phyloP scores from a whole-genome alignment of 257 asterid species.

The Primulina tabacum region DNA sequence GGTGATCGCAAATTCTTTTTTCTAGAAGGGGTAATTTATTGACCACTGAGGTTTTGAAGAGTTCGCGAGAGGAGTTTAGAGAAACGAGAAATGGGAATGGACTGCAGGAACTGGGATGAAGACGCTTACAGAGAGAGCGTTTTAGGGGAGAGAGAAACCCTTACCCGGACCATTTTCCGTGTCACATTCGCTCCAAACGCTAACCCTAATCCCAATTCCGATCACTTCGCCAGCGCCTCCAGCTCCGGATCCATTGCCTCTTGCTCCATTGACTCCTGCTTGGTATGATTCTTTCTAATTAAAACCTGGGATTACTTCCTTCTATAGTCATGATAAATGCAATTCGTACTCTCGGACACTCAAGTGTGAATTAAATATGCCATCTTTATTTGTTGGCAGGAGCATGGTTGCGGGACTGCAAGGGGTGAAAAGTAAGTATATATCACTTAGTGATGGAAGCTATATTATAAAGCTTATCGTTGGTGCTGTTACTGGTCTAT shows the following conservation, averaged over 20 bases:
- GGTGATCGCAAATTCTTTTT: too few species aligned
- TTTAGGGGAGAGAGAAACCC: constrained; percentile 54
- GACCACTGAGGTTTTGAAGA: neutral
- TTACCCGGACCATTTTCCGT: constrained; percentile 74
- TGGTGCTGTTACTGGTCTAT: constrained; percentile 5
- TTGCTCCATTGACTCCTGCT: constrained; percentile 71
- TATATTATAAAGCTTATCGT: neutral
- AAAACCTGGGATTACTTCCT: neutral
- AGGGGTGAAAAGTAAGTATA: neutral
- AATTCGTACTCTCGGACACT: too few species aligned
- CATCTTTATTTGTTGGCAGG: neutral
- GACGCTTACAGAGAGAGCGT: constrained; percentile 66
- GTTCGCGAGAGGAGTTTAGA: neutral
- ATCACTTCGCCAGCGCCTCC: constrained; percentile 62
- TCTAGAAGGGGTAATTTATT: neutral
- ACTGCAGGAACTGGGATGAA: constrained; percentile 88
- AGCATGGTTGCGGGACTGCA: neutral
- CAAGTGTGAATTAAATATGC: neutral
- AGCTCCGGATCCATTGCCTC: constrained; percentile 83
- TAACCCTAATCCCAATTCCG: constrained; percentile 55
- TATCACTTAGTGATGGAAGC: neutral
- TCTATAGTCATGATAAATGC: too few species aligned
- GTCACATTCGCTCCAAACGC: constrained; percentile 66
- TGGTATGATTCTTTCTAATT: constrained; percentile 37
- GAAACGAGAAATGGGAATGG: constrained; percentile 47